Base-by-base conservation (phyloP, 345 rosid species). In the Turritis glabra region DNA sequence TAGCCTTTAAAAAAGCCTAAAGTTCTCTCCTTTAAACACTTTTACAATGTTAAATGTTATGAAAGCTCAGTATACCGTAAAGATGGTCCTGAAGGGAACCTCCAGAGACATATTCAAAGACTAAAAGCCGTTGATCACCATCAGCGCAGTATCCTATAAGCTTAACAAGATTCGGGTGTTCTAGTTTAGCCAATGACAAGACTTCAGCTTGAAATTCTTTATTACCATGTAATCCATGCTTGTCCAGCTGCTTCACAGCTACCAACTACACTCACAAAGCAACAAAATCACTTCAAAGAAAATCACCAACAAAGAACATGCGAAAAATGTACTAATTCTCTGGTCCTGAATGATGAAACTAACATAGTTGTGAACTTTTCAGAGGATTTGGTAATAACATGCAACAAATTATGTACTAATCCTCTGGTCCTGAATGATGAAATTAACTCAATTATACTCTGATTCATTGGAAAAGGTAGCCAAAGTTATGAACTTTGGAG, bases 91-190 rank as follows among this genome's bases (percentile, higher is more conserved):
- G 83, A 46, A 89, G 43, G 15, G 90, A 84, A 17, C 89, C 89
- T 18, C 79, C 84, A 8, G 84, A 27, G 67, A 89, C 75, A 53
- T 55, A 85, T 46, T 87, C 90, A 73, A 82, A 82, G 17, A 89
- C 90, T 71, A 89, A 48, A 47, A 89, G 83, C 44, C 90, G 84
- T 72, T 87, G 92, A 64, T 89, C 95, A n/a, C 95, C 95, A 76
- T 87, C 92, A 6, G 88, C 88, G 26, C 95, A 87, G 50, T 89
- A 89, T n/a, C 95, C 95, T 8, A 87, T 48, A 27, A 89, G 82
- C 61, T 81, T 82, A 32, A 84, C 82, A 21, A 89, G 83, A 78
- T 89, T 84, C 1, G 77, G 85, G 71, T 87, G 91, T 57, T 84
- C 77, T 12, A 86, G 69, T 40, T 69, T 84, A 53, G 89, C 82